Conservation (phyloP, 2,329 filamentous ascomycete genomes). For the Gaeumannomyces tritici region DNA sequence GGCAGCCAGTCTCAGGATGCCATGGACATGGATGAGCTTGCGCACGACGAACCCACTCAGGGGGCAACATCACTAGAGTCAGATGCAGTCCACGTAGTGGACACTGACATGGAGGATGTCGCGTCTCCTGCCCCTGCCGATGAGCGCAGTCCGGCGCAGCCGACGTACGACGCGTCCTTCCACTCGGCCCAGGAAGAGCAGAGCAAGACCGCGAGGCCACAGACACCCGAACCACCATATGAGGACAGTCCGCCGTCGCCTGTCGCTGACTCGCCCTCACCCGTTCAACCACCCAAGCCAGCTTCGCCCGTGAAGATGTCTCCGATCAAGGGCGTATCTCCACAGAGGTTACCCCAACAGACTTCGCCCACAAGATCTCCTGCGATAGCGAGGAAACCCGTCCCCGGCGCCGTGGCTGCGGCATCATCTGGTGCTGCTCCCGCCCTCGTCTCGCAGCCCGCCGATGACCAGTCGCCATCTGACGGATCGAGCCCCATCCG, state of each 20-base stretch:
- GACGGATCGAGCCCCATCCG: conserved; percentile 67
- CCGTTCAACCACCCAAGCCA: conserved; percentile 7
- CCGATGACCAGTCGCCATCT: conserved; percentile 42
- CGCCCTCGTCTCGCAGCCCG: conserved; percentile 17
- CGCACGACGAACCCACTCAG: conserved; percentile 13
- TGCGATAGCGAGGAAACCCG: conserved; percentile 3
- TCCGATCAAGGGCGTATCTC: not conserved
- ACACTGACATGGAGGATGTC: conserved; percentile 5
- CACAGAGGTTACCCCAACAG: not conserved
- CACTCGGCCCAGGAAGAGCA: conserved; percentile 36
- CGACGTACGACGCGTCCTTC: conserved; percentile 27
- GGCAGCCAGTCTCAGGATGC: conserved; percentile 52
- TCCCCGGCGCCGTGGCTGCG: conserved; percentile 4
- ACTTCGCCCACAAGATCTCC: conserved; percentile 7
- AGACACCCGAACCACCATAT: conserved; percentile 1
- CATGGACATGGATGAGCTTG: conserved; percentile 24
- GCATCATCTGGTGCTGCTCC: not conserved
- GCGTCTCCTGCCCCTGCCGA: conserved; percentile 8
- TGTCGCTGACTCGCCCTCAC: conserved; percentile 10
- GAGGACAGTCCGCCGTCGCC: conserved; percentile 6
- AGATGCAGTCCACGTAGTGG: conserved; percentile 8
- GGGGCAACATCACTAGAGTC: not conserved
- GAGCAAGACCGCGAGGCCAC: conserved; percentile 14
- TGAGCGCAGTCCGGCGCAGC: conserved; percentile 16
- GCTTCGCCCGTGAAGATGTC: not conserved